A percentile compares a stretch with the other conserved stretches of the same genome.
These are phyloP conservation scores for Chaetomium sp. DNA, from an alignment of 2,329 filamentous ascomycete genomes.

Conservation along the genomic window DNA sequence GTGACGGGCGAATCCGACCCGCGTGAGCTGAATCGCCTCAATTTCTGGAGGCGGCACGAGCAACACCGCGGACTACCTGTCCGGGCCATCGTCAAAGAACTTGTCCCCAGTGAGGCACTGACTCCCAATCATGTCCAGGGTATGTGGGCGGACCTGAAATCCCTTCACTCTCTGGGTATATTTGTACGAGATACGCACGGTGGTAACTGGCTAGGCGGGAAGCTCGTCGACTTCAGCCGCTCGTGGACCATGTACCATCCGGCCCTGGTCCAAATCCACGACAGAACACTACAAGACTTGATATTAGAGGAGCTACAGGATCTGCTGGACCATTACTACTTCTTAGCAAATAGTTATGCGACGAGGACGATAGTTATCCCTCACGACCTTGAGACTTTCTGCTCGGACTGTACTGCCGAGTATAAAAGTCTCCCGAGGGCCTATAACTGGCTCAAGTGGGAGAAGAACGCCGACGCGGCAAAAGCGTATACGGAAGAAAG, in stretches of 20 bases:
- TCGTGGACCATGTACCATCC: slow-evolving; percentile 21
- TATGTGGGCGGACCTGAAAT: slow-evolving; percentile 23
- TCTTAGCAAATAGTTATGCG: not conserved
- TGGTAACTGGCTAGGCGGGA: slow-evolving; percentile 11
- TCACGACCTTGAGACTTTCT: slow-evolving; percentile 8
- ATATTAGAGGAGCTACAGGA: slow-evolving; percentile 10
- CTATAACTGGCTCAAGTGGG: slow-evolving; percentile 19
- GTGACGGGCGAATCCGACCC: not conserved
- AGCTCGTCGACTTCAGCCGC: slow-evolving; percentile 23
- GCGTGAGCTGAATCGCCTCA: slow-evolving; percentile 8
- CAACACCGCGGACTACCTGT: slow-evolving; percentile 23
- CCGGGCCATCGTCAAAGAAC: slow-evolving; percentile 26
- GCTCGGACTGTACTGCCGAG: slow-evolving; percentile 1
- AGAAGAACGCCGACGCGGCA: slow-evolving; percentile 10
- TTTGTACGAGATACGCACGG: slow-evolving; percentile 2
- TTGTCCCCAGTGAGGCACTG: slow-evolving; percentile 2
- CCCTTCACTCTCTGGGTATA: slow-evolving; percentile 18
- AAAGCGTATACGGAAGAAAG: slow-evolving; percentile 2
- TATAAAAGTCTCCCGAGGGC: slow-evolving; percentile 1
- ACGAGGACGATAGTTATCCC: slow-evolving; percentile 4
- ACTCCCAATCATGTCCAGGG: not conserved
- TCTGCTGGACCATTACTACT: slow-evolving; percentile 11
- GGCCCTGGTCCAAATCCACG: slow-evolving; percentile 5
- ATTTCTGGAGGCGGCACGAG: slow-evolving; percentile 19
- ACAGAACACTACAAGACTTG: not conserved